Conservation (phyloP, 139 green algal genomes). For the Ulvella scutata region DNA sequence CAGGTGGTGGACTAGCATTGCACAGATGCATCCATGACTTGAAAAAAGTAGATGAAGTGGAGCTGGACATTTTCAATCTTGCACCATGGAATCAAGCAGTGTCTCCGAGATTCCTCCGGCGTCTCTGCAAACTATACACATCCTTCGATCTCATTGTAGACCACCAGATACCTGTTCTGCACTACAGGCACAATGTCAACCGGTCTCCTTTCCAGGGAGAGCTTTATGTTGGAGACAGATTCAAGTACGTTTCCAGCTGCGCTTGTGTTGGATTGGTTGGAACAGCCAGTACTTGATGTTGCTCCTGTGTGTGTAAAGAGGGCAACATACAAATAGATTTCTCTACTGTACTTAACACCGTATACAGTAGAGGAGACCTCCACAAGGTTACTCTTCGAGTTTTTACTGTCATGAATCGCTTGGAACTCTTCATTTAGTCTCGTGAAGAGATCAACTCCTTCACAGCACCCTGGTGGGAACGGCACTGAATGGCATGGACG, state of each 20-base stretch:
- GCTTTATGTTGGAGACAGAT: not conserved
- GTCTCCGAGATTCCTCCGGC: not conserved
- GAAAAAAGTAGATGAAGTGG: not conserved
- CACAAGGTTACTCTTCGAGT: no score
- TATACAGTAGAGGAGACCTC: no score
- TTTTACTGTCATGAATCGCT: no score
- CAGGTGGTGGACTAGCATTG: not conserved
- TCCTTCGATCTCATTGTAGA: not conserved
- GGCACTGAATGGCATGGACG: no score
- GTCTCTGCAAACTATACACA: not conserved
- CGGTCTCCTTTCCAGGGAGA: not conserved
- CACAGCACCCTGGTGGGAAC: no score
- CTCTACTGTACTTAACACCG: no score
- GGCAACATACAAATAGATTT: no score
- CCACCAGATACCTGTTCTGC: not conserved
- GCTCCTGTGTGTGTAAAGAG: no score
- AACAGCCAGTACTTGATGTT: no score
- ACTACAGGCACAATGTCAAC: not conserved
- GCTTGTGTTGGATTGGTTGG: no score
- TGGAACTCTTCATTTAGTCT: no score
- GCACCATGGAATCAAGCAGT: not conserved
- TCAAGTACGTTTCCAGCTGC: not conserved
- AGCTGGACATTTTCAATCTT: not conserved
- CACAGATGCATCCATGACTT: not conserved
- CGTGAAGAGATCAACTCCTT: no score